A percentile compares a stretch with the other conserved stretches of the same genome.
Conservation (phyloP, 768 basidiomycete genomes). For the Antrodiella citrinella region DNA sequence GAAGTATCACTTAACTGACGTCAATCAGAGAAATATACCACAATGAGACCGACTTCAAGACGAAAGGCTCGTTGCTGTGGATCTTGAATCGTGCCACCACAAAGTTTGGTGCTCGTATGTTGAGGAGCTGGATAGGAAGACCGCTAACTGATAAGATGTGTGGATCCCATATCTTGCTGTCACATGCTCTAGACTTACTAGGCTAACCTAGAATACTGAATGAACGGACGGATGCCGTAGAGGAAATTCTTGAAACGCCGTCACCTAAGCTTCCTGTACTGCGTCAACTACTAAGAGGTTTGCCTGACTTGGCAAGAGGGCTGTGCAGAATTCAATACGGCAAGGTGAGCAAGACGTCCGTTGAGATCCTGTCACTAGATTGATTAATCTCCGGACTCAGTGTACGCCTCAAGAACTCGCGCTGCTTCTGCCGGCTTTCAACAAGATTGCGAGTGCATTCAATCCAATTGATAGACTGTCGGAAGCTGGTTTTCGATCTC, state of each 20-base stretch:
- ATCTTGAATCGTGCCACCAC: slow-evolving; percentile 84
- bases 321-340: slow-evolving; percentile 87
- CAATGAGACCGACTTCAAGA: slow-evolving; percentile 76
- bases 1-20: neutral
- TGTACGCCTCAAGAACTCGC: slow-evolving; percentile 82
- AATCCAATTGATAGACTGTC: slow-evolving; percentile 33
- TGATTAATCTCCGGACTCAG: slow-evolving; percentile 24
- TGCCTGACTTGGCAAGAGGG: slow-evolving; percentile 87
- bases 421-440: slow-evolving; percentile 66
- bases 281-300: slow-evolving; percentile 56
- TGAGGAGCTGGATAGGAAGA: slow-evolving; percentile 80
- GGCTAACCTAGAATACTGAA: slow-evolving; percentile 47
- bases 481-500: slow-evolving; percentile 53
- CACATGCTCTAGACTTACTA: slow-evolving; percentile 3
- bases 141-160: slow-evolving; percentile 73
- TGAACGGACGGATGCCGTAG: slow-evolving; percentile 75
- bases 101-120: slow-evolving; percentile 76
- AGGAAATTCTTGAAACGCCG: slow-evolving; percentile 63
- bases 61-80: slow-evolving; percentile 74
- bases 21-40: slow-evolving; percentile 70
- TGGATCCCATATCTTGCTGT: too few relatives aligned
- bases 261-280: slow-evolving; percentile 59
- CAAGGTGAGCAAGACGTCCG: slow-evolving; percentile 43
- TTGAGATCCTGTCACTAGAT: neutral
- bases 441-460: slow-evolving; percentile 61